phyloP scores from a whole-genome alignment of 108 stramenopile genomes.

The Cyclotella atomus region DNA sequence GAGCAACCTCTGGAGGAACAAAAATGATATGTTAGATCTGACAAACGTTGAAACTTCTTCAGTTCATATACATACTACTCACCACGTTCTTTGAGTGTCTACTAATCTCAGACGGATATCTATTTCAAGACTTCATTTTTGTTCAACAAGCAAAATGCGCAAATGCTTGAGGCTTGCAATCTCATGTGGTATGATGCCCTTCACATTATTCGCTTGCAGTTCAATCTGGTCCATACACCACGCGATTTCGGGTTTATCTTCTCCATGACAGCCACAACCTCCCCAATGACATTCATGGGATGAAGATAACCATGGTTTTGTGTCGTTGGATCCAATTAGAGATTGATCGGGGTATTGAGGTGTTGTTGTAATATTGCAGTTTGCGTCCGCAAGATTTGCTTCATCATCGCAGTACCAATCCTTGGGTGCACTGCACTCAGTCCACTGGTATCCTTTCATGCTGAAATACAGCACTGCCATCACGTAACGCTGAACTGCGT shows the following conservation, averaged over 20 bases:
- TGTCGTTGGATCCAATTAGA: conserved; percentile 6
- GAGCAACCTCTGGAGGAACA: too few relatives aligned
- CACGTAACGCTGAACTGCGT: conserved; percentile 31
- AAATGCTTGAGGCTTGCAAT: conserved; percentile 30
- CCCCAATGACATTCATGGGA: conserved; percentile 57
- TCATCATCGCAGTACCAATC: conserved; percentile 20
- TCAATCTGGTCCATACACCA: conserved; percentile 32
- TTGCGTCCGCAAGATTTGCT: conserved; percentile 6
- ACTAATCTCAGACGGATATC: too few relatives aligned
- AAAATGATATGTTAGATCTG: too few relatives aligned
- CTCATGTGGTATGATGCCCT: conserved; percentile 41
- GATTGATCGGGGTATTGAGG: background rate
- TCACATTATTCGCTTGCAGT: conserved; percentile 13
- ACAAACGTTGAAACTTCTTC: too few relatives aligned
- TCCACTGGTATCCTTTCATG: conserved; percentile 24
- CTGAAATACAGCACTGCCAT: conserved; percentile 29
- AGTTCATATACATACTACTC: too few relatives aligned
- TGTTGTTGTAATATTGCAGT: background rate
- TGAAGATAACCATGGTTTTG: conserved; percentile 35
- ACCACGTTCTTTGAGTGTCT: too few relatives aligned
- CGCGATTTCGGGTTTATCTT: conserved; percentile 17
- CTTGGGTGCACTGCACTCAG: conserved; percentile 22
- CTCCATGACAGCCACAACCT: conserved; percentile 50
- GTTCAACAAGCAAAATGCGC: conserved; percentile 30
- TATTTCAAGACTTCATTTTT: too few relatives aligned